A percentile compares a stretch with the other conserved stretches of the same genome.
Conservation (phyloP, 805 yeast genomes). For the Saccharomyces paradoxus region DNA sequence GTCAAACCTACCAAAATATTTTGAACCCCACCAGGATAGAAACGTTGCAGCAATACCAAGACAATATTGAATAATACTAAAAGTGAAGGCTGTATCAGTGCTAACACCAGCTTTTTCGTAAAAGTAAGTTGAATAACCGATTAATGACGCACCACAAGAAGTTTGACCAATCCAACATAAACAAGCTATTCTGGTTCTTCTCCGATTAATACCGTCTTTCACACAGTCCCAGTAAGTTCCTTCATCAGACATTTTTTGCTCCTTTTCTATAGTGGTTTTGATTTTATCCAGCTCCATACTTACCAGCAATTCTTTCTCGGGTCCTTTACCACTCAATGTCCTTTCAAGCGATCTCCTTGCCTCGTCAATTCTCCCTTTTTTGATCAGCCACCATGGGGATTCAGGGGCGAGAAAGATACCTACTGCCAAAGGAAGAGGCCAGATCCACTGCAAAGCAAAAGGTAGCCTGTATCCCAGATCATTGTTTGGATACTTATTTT, state of each 20-base stretch:
- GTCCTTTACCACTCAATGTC: slow-evolving; percentile 30
- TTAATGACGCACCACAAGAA: slow-evolving; percentile 38
- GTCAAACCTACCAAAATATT: slow-evolving; percentile 10
- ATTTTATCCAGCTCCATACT: slow-evolving; percentile 39
- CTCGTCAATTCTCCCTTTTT: slow-evolving; percentile 43
- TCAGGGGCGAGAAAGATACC: slow-evolving; percentile 46
- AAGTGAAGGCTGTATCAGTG: slow-evolving; percentile 37
- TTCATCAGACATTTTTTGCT: slow-evolving; percentile 9
- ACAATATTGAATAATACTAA: slow-evolving; percentile 39
- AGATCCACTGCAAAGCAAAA: slow-evolving; percentile 45
- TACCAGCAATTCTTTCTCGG: slow-evolving; percentile 30
- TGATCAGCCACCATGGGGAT: slow-evolving; percentile 65
- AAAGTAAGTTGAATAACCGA: slow-evolving; percentile 46
- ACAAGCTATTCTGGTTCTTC: slow-evolving; percentile 46
- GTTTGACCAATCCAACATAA: slow-evolving; percentile 40
- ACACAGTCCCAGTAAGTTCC: slow-evolving; percentile 36
- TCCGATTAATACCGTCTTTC: slow-evolving; percentile 34
- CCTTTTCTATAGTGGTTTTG: slow-evolving; percentile 37
- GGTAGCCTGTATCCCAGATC: slow-evolving; percentile 45
- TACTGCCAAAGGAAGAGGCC: slow-evolving; percentile 37
- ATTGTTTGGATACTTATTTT: slow-evolving; percentile 13
- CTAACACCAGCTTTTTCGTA: slow-evolving; percentile 31
- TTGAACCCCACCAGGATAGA: slow-evolving; percentile 10
- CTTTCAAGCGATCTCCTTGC: slow-evolving; percentile 37
- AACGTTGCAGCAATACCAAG: slow-evolving; percentile 39